Percentiles rank a stretch among this genome's conserved stretches.
Conservation (phyloP, 345 rosid genomes). For the Ailanthus altissimus region DNA sequence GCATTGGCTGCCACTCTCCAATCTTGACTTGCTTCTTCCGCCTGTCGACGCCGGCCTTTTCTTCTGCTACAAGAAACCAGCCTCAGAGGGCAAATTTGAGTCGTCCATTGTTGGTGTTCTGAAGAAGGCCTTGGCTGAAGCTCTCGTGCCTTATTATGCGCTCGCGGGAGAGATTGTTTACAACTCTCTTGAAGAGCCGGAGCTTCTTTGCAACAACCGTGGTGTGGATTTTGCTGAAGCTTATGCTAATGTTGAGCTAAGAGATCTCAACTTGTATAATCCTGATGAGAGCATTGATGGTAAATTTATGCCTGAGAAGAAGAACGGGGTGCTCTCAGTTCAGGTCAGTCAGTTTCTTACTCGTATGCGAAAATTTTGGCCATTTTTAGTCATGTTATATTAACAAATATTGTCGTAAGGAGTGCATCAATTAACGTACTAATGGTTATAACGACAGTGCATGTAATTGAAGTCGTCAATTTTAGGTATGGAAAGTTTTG, state of each 20-base stretch:
- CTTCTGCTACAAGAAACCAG: conserved; percentile 58
- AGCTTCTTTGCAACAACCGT: conserved; percentile 75
- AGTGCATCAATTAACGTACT: too few species aligned
- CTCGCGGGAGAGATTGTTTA: conserved; percentile 66
- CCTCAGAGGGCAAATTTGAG: conserved; percentile 16
- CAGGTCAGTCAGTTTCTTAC: conserved; percentile 48
- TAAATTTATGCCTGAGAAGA: conserved; percentile 59
- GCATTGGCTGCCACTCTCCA: conserved; percentile 81
- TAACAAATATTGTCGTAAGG: too few species aligned
- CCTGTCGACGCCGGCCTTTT: conserved; percentile 55
- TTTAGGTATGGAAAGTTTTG: too few species aligned
- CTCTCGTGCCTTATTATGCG: conserved; percentile 72
- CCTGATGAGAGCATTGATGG: conserved; percentile 67
- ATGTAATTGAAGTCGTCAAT: too few species aligned
- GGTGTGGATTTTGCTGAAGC: conserved; percentile 79
- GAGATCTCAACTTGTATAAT: conserved; percentile 55
- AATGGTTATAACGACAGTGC: too few species aligned
- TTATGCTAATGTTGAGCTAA: conserved; percentile 52
- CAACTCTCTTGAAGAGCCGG: conserved; percentile 68
- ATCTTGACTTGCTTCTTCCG: conserved; percentile 83
- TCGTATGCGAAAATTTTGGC: background rate
- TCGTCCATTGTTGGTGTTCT: conserved; percentile 39
- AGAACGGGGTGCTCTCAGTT: conserved; percentile 56
- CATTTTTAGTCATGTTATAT: too few species aligned
- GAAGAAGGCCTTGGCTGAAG: conserved; percentile 60